Conservation (phyloP, 2,329 filamentous ascomycete genomes). For the Graphiopsis chlorocephala region DNA sequence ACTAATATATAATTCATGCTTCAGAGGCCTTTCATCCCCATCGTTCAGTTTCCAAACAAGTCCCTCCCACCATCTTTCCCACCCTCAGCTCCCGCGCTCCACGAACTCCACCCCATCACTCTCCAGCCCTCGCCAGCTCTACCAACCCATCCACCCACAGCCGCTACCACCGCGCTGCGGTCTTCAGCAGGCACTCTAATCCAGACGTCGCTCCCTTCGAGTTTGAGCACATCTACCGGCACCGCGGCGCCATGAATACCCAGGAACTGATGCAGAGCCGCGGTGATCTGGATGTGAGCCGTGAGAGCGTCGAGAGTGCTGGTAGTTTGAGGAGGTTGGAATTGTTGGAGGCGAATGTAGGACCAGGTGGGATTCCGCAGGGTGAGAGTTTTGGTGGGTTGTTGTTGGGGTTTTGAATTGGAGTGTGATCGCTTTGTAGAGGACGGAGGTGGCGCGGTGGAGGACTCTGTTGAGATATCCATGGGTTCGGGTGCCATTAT, state of each 20-base stretch:
- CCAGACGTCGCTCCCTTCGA: conserved; percentile 58
- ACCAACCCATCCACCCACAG: conserved; percentile 64
- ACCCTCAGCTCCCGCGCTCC: conserved; percentile 57
- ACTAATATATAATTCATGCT: background rate
- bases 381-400: conserved; percentile 27
- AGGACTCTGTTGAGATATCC: background rate
- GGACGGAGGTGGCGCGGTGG: background rate
- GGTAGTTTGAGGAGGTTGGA: conserved; percentile 17
- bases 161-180: conserved; percentile 59
- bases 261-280: conserved; percentile 66
- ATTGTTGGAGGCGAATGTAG: conserved; percentile 44
- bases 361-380: conserved; percentile 39
- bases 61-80: conserved; percentile 46
- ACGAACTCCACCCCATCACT: conserved; percentile 60
- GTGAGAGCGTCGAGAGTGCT: conserved; percentile 58
- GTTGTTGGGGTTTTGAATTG: background rate
- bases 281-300: conserved; percentile 60
- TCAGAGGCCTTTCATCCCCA: background rate
- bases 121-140: conserved; percentile 44
- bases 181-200: conserved; percentile 63
- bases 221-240: conserved; percentile 66
- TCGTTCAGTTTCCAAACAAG: conserved; percentile 48
- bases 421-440: background rate
- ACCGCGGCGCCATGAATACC: conserved; percentile 67
- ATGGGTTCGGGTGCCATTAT: background rate